Evolutionary conservation across 192 early-diverging fungal genomes (phyloP).

Genomic region (Coemansia sp.): DNA sequence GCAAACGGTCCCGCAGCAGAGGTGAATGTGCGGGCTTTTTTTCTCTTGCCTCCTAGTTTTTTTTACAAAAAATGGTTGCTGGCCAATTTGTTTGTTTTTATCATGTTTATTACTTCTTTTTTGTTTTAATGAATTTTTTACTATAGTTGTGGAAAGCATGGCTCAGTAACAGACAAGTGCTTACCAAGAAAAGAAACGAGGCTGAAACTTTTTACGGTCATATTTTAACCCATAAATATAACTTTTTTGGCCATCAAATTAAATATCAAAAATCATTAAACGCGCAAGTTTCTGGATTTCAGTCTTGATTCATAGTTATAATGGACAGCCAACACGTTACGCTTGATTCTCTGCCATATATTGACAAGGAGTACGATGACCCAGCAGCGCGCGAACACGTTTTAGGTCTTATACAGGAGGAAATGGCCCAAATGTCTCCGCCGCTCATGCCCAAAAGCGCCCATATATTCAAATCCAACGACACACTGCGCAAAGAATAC

Average conservation of each 20-base stretch:
- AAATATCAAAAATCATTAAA: too few species aligned
- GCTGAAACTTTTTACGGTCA: too few species aligned
- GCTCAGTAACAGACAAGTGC: too few species aligned
- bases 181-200: too few species aligned
- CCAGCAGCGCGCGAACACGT: slow-evolving; percentile 25
- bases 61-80: background rate
- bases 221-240: too few species aligned
- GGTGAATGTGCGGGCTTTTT: background rate
- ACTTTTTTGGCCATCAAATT: too few species aligned
- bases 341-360: slow-evolving; percentile 44
- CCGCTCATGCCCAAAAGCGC: slow-evolving; percentile 29
- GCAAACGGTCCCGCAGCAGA: slow-evolving; percentile 41
- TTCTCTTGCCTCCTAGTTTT: background rate
- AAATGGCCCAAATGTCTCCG: slow-evolving; percentile 39
- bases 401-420: slow-evolving; percentile 29
- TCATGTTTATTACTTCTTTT: too few species aligned
- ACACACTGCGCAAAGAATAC: slow-evolving; percentile 42
- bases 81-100: background rate
- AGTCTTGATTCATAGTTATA: background rate
- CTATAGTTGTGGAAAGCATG: too few species aligned
- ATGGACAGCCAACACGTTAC: background rate
- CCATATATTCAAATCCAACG: slow-evolving; percentile 34
- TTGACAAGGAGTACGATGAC: slow-evolving; percentile 53
- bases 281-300: too few species aligned
- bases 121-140: too few species aligned